Base-by-base conservation (phyloP, 2,329 filamentous ascomycete species). In the Colletotrichum trifolii region DNA sequence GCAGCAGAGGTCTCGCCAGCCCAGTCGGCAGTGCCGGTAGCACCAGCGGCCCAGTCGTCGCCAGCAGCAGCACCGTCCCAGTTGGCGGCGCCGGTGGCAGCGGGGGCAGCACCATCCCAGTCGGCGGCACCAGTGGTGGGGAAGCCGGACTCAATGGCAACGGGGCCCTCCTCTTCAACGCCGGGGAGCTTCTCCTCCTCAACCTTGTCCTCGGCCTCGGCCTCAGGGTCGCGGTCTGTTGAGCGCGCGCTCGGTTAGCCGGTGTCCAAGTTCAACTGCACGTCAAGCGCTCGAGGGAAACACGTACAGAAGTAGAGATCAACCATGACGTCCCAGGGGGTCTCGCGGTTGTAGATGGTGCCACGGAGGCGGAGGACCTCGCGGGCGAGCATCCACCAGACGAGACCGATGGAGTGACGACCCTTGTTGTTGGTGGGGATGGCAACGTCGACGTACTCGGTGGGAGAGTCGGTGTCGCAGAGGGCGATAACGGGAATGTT, bases 371-470 rank as follows among this genome's bases (percentile, higher is more conserved):
- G 94, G 83, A 99, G 94, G 81, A 99, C 95, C 90, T 99, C 96
- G 89, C 96, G 96, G 82, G 96, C 95, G 75, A 99, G 89, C 91
- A 99, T 91, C 96, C 96, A 99, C 96, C 96, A 99, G 86, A 99
- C 83, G 77, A 96, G 89, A 87, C 96, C 96, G 77, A 99, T 99
- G 81, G 96, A 91, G 87, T 98, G 94, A 81, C 96, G 95, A 88
- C 94, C 95, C 92, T 99, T 99, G 93, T 99, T 99, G 93, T 99
- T 99, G 87, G 96, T 97, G 78, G 96, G 96, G 85, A 99, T 99
- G 83, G 96, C 96, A 83, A 98, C 93, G 80, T 99, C 96, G 81
- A 99, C 96, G 87, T 95, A 99, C 86, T 99, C 95, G 83, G 96
- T 98, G 78, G 96, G 96, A 69, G 96, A 98, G 88, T 99, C 96